Conservation (phyloP, 495 filamentous ascomycete genomes). For the Podospora appendiculata region DNA sequence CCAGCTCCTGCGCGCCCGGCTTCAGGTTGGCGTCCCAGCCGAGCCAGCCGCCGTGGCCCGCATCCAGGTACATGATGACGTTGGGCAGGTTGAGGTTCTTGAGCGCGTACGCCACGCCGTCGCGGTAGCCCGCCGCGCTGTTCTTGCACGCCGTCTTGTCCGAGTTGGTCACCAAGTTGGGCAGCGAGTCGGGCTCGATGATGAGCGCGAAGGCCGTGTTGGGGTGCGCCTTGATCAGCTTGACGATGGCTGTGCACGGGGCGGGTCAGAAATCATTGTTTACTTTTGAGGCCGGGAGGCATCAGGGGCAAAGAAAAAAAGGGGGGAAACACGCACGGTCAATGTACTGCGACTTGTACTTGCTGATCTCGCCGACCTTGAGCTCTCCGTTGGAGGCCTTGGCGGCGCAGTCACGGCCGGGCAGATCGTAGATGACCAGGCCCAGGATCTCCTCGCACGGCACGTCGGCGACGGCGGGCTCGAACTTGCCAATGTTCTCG, state of each 20-base stretch:
- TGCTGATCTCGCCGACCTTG: conserved; percentile 50
- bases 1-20: conserved; percentile 63
- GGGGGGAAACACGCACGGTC: conserved; percentile 40
- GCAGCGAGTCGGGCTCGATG: conserved; percentile 71
- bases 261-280: conserved; percentile 24
- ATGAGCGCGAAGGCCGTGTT: conserved; percentile 48
- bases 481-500: conserved; percentile 52
- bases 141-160: conserved; percentile 54
- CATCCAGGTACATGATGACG: conserved; percentile 79
- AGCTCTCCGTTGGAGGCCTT: conserved; percentile 72
- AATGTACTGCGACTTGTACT: conserved; percentile 65
- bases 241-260: conserved; percentile 47
- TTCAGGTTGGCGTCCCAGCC: conserved; percentile 74
- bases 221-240: conserved; percentile 44
- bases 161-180: conserved; percentile 74
- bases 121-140: conserved; percentile 56
- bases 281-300: no score
- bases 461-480: conserved; percentile 47
- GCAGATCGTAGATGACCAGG: conserved; percentile 70
- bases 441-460: conserved; percentile 49
- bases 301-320: not conserved
- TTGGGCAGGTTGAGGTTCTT: conserved; percentile 65
- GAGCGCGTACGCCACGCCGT: conserved; percentile 65
- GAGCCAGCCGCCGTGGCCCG: conserved; percentile 75
- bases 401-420: conserved; percentile 71